A percentile compares a stretch with the other conserved stretches of the same genome.
Conservation (phyloP, 208 protist species). For the Leishmania major region DNA sequence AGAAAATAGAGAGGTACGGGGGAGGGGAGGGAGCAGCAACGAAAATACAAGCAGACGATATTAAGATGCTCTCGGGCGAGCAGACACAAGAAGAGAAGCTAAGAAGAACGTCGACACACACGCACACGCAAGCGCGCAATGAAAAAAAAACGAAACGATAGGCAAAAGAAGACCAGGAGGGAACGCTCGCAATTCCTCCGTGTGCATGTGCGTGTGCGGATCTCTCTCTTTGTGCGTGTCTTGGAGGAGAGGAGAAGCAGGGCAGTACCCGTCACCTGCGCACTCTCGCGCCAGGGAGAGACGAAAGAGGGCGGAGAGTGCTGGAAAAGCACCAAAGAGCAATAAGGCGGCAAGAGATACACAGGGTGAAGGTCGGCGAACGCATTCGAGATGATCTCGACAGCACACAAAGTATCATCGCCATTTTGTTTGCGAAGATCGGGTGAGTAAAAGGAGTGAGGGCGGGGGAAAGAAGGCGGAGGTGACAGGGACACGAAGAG, state of each 20-base stretch:
- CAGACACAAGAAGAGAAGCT: not conserved
- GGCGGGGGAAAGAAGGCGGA: not conserved
- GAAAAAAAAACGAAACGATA: not conserved
- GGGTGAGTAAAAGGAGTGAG: not conserved
- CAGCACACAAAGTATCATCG: not conserved
- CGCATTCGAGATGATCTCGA: not conserved
- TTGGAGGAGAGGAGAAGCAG: not conserved
- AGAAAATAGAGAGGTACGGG: not conserved
- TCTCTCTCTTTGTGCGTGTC: not conserved
- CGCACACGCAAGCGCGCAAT: not conserved
- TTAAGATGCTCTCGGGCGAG: not conserved
- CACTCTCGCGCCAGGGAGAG: not conserved
- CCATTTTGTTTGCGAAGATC: not conserved
- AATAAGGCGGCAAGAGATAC: not conserved
- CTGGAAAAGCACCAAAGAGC: not conserved
- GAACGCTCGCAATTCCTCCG: not conserved
- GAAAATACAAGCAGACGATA: not conserved
- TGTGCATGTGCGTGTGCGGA: not conserved
- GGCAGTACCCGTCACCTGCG: not conserved
- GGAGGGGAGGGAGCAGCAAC: not conserved
- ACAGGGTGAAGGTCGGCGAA: not conserved
- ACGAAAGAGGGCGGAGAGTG: not conserved
- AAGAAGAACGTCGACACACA: not conserved
- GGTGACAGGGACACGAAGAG: not conserved
- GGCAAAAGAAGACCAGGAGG: not conserved